Evolutionary conservation across 169 alveolate species (phyloP), one percentile per base, ranked within the genome.

Genomic region (Plasmodium gallinaceum): DNA sequence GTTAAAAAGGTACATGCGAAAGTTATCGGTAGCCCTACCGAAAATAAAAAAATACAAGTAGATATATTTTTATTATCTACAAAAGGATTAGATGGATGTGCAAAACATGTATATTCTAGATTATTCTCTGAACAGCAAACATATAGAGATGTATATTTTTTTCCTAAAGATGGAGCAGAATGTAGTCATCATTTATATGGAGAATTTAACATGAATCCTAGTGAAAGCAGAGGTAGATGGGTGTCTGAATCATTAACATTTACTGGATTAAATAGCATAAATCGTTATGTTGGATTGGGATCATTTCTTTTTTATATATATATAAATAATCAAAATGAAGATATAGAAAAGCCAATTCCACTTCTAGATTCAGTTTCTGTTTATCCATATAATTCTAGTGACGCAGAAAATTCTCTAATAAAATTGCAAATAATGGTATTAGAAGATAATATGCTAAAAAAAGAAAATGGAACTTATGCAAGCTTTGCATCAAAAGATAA

Each of bases 91-190:
- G 18, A 89, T 12, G 90, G 95, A 18, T 94, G 96, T 74, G 96
- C 96, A 32, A 88, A 46, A 16, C 8, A 20, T 24, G 93, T 73
- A 7, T 42, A 73, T 58, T 91, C 93, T 71, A 91, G 96, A 62
- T 93, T 94, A 6, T 57, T 68, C 18, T 92, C 95, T n/a, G 92
- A 85, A 42, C 88, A 72, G 16, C 88, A 80, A 39, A 94, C 96
- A 9, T 94, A 18, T 51, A 85, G 73, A 22, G 96, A 94, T 73
- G 92, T 94, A 9, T 43, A 26, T 45, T 72, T 87, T 43, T 37
- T 16, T 42, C 24, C 78, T 12, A 26, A 57, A 8, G 72, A 24
- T 22, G n/a, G 26, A 2, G 48, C 61, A 5, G 78, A 75, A 58
- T 94, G 96, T 51, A 62, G 90, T 58, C 93, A 85, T 78, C 39